Evolutionary conservation across 192 early-diverging fungal genomes (phyloP), one percentile per base, ranked within the genome.

Genomic region (Backusella parvicylindrica): DNA sequence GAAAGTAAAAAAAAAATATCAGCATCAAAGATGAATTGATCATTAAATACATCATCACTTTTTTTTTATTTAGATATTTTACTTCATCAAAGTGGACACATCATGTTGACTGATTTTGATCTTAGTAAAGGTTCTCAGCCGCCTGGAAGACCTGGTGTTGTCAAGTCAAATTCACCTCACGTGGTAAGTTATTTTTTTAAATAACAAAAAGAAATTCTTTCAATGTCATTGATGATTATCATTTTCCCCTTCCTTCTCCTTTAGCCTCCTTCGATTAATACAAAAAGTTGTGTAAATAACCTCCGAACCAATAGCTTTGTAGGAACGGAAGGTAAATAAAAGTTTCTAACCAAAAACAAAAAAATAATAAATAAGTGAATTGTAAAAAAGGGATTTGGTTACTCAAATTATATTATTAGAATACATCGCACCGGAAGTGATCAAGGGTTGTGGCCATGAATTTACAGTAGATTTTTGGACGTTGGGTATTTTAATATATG

Each of bases 401-500:
- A 30, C n/a, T 68, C 32, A 21, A 37, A 74, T 6, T 28, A 36
- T 38, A 64, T 38, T 28, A 8, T 41, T 41, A 89, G 97, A 99
- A 83, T 99, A 99, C 81, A 98, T 99, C 89, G 96, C 98, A 11
- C 98, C 98, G 32, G 98, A 99, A 81, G 96, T 99, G 26, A 98
- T 99, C 86, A 94, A 92, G 68, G 97, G 97, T 40, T 86, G 88
- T 64, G 97, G 97, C 7, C 97, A 99, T 85, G 96, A 97, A 6
- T 93, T 91, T 76, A 89, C 92, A 1, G 94, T 99, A 9, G 98
- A 99, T 83, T 99, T 97, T 96, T 99, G 98, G 98, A 99, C 97
- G 7, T 81, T 99, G 26, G 98, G 98, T n/a, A 95, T 99, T 30
- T 85, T 99, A 32, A 95, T 98, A 32, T 99, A 95, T 77, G 98